Percentiles rank a stretch among this genome's conserved stretches.
phyloP scores from a whole-genome alignment of 2,329 filamentous ascomycete species.

The Dactylonectria estremocensis region DNA sequence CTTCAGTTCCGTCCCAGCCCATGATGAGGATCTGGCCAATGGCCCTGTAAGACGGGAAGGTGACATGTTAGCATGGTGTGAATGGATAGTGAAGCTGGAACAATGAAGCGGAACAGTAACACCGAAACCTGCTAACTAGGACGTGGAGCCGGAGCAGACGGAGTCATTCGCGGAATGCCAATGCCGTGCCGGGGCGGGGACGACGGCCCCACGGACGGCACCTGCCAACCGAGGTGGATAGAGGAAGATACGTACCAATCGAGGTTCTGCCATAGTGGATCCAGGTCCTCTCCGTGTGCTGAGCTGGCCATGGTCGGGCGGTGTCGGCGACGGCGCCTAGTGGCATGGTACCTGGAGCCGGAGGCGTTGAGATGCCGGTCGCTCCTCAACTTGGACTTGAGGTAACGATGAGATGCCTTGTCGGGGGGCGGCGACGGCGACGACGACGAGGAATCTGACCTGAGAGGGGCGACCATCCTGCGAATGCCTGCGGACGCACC shows the following conservation, averaged over 20 bases:
- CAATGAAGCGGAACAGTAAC: neutral
- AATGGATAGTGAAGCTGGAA: neutral
- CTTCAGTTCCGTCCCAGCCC: constrained; percentile 88
- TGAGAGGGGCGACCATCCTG: constrained; percentile 42
- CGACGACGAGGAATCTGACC: constrained; percentile 43
- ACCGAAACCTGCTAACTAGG: neutral
- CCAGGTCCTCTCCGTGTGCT: constrained; percentile 55
- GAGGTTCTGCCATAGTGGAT: constrained; percentile 81
- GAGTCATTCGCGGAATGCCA: constrained; percentile 27
- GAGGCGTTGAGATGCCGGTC: constrained; percentile 31
- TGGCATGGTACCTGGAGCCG: constrained; percentile 45
- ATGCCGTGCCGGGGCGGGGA: constrained; percentile 1
- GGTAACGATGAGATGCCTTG: constrained; percentile 51
- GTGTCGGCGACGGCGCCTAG: constrained; percentile 42
- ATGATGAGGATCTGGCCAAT: constrained; percentile 86
- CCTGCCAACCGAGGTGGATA: too few species aligned
- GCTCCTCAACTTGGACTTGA: constrained; percentile 47
- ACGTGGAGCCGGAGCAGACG: constrained; percentile 35
- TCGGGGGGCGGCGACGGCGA: constrained; percentile 35
- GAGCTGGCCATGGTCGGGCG: constrained; percentile 54
- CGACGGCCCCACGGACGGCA: constrained; percentile 5
- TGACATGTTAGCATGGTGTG: constrained; percentile 45
- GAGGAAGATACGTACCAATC: constrained; percentile 73
- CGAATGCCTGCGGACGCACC: constrained; percentile 28
- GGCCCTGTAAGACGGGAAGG: constrained; percentile 63